These are phyloP conservation scores for Trametes meyenii DNA, from an alignment of 768 basidiomycete genomes.

Conservation along the genomic window DNA sequence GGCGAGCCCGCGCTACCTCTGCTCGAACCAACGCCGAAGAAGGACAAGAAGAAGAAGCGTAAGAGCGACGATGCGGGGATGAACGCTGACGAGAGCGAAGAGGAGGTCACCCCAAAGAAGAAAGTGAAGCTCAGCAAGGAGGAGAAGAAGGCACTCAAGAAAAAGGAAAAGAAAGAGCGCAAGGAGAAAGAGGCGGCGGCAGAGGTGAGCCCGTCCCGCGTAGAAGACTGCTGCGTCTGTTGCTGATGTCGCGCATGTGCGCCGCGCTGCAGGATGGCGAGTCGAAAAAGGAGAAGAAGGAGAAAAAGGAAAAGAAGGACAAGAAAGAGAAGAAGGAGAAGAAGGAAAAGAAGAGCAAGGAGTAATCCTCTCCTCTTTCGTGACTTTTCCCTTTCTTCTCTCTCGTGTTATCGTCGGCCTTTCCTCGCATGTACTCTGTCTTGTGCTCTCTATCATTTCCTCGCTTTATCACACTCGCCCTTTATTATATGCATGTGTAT, in stretches of 20 bases:
- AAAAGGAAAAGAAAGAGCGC: constrained; percentile 69
- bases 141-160: constrained; percentile 85
- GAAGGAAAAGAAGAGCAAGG: constrained; percentile 57
- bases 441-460: constrained; percentile 22
- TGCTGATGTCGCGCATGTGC: neutral
- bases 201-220: constrained; percentile 38
- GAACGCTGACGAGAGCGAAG: constrained; percentile 46
- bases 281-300: constrained; percentile 44
- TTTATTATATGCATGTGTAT: constrained; percentile 13
- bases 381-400: neutral
- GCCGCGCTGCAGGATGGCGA: constrained; percentile 34
- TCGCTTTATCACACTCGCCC: neutral
- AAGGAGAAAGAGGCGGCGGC: constrained; percentile 47
- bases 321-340: constrained; percentile 64
- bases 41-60: constrained; percentile 68
- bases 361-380: constrained; percentile 27
- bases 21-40: constrained; percentile 57
- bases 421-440: constrained; percentile 14
- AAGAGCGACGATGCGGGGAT: constrained; percentile 66
- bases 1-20: constrained; percentile 47
- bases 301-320: constrained; percentile 42
- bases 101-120: constrained; percentile 65
- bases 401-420: neutral
- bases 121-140: constrained; percentile 81
- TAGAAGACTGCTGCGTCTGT: constrained; percentile 2